Evolutionary conservation across 1,284 basidiomycete species (phyloP), one percentile per base, ranked within the genome.

Genomic region (Naganishia albida): DNA sequence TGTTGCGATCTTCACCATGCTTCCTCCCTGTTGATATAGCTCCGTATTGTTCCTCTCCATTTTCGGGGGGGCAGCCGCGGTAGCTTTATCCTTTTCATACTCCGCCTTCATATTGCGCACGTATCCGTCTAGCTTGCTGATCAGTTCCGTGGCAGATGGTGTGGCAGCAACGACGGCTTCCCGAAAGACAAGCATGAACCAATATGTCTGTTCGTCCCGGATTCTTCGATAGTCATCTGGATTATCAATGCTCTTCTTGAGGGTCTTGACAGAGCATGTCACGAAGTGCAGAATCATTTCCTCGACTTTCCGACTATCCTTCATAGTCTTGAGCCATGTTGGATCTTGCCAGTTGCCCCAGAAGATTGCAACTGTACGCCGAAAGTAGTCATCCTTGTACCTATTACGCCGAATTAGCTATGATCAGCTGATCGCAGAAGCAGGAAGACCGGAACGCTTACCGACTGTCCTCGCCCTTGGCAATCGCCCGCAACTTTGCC

Each of bases 241-340:
- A 16, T 60, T 40, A 91, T 73, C 97, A 93, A 67, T 86, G 87
- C 77, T 79, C 34, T 96, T 95, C 83, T 87, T 88, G 64, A 95
- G 82, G 7, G 90, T 85, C 25, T 85, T 84, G 0, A 90, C 92
- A 3, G 93, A 90, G 50, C 92, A 87, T 2, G 93, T 91, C 16
- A 94, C 93, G 73, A 97, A 98, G 83, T 90, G 89, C 59, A 99
- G 83, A 68, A 99, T 95, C 66, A 99, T 86, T 70, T 97, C 93
- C 79, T 99, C 96, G 62, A 98, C 90, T 81, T 95, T 96, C 53
- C 96, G 85, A 73, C 93, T 94, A 77, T 97, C 93, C 77, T 93
- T 92, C 85, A 98, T 88, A 73, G 93, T 90, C 48, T 86, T 84
- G 68, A 89, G 86, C 81, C 94, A 94, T 38, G 82, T 83, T 55